Evolutionary conservation across 352 stramenopile genomes (phyloP).

Genomic region (Globisporangium sylvaticum): DNA sequence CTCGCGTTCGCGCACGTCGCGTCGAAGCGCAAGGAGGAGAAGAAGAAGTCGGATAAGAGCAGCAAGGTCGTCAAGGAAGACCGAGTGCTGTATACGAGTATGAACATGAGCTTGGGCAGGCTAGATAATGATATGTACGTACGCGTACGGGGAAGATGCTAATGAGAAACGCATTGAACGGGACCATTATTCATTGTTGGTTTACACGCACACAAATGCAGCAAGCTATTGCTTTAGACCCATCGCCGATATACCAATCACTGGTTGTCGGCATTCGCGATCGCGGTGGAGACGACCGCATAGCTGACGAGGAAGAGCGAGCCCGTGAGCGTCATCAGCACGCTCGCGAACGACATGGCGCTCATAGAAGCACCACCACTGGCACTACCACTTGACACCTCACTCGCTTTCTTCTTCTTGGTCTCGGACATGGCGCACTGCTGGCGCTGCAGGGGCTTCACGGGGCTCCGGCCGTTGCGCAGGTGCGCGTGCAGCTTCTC

Average conservation of each 20-base stretch:
- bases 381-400: background rate
- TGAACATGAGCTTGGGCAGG: background rate
- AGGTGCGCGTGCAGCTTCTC: conserved; percentile 38
- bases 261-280: conserved; percentile 15
- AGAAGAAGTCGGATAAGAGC: conserved; percentile 28
- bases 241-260: background rate
- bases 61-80: conserved; percentile 16
- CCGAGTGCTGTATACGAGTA: background rate
- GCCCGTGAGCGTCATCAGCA: conserved; percentile 26
- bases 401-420: background rate
- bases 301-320: conserved; percentile 41
- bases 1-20: conserved; percentile 46
- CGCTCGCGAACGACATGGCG: conserved; percentile 17
- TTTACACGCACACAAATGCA: background rate
- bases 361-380: conserved; percentile 12
- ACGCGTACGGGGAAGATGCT: background rate
- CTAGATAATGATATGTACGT: background rate
- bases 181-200: background rate
- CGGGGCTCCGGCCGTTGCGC: conserved; percentile 21
- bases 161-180: background rate
- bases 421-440: background rate
- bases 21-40: conserved; percentile 14
- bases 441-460: background rate
- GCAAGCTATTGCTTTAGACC: background rate
- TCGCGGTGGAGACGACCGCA: conserved; percentile 31